Base-by-base conservation (phyloP, 2,329 filamentous ascomycete species). In the Penicillium carneum region DNA sequence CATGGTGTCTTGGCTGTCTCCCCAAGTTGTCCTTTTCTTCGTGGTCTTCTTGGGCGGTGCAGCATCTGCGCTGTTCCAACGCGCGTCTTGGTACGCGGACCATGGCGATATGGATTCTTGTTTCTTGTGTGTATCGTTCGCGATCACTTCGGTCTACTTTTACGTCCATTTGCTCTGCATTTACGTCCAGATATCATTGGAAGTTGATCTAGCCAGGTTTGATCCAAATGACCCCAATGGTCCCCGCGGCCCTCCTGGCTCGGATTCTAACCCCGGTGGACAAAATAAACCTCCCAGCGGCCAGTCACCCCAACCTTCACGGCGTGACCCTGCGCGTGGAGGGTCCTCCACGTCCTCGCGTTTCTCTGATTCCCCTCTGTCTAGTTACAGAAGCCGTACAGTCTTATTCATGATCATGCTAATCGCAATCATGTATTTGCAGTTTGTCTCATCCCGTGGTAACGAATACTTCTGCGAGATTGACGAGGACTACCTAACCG, bases 381-480 rank as follows among this genome's bases (percentile, higher is more conserved):
- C n/a, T 3, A 9, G 12, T 20, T 26, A n/a, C 36, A 16, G 6
- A 16, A n/a, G 18, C 20, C 12, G 5, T 9, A 6, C 16, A 18
- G 1, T 52, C 16, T n/a, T 41, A 16, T 18, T 52, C 6, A 18
- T 41, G 29, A 14, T 36, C 11, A 33, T 53, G 55, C 65, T 62
- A 43, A 63, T 46, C 23, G 49, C 36, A 43, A 59, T 62, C 54
- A 63, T 58, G 63, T 52, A 16, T 61, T 9, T 39, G 0, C 75
- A 99, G 95, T 99, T 99, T 79, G 97, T 98, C 72, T 97, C 94
- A 4, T 97, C 93, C 6, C 88, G 95, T 58, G 95, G 95, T 68
- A 98, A 99, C 80, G 95, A 99, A 78, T 99, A 99, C 81, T 99
- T 98, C 74, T 99, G 95, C 86, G 95, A 99, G 77, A 98, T 99